phyloP scores from a whole-genome alignment of 2,329 filamentous ascomycete species.

The Fusarium devonianum region DNA sequence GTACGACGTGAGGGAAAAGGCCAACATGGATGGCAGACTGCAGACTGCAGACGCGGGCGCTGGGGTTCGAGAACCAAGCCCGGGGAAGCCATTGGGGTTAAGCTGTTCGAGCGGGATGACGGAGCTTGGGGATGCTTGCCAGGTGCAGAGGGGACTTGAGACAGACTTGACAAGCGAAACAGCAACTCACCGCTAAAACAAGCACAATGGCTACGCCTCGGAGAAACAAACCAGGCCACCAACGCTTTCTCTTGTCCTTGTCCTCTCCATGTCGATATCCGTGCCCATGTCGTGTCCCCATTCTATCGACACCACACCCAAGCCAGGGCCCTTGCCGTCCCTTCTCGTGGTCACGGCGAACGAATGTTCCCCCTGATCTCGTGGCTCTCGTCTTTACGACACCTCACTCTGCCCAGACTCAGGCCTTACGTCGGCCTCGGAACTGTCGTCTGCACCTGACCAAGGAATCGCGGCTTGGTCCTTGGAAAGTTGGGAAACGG shows the following conservation, averaged over 20 bases:
- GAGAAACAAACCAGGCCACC: slow-evolving; percentile 21
- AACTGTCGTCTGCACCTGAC: too few species aligned
- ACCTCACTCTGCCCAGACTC: slow-evolving; percentile 5
- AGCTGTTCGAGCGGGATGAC: slow-evolving; percentile 36
- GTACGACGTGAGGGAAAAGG: slow-evolving; percentile 26
- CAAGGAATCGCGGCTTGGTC: too few species aligned
- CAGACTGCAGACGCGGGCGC: slow-evolving; percentile 6
- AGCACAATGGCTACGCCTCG: slow-evolving; percentile 21
- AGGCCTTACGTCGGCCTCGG: slow-evolving; percentile 2
- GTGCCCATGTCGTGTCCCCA: slow-evolving; percentile 23
- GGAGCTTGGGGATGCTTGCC: slow-evolving; percentile 21
- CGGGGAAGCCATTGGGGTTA: slow-evolving; percentile 24
- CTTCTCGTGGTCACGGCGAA: slow-evolving; percentile 7
- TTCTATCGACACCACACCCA: slow-evolving; percentile 17
- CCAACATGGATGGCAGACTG: slow-evolving; percentile 22
- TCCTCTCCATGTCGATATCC: slow-evolving; percentile 18
- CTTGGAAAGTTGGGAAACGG: slow-evolving; percentile 23
- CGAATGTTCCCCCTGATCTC: slow-evolving; percentile 13
- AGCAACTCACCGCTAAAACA: slow-evolving; percentile 37
- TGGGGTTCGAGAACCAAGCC: not conserved
- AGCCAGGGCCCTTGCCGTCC: slow-evolving; percentile 7
- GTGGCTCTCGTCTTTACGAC: slow-evolving; percentile 15
- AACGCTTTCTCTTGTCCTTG: slow-evolving; percentile 16
- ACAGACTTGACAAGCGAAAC: slow-evolving; percentile 12
- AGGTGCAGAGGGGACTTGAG: slow-evolving; percentile 26